Percentiles rank a stretch among this genome's conserved stretches.
phyloP scores from a whole-genome alignment of 129 eudicot genomes.

The Centella asiatica region DNA sequence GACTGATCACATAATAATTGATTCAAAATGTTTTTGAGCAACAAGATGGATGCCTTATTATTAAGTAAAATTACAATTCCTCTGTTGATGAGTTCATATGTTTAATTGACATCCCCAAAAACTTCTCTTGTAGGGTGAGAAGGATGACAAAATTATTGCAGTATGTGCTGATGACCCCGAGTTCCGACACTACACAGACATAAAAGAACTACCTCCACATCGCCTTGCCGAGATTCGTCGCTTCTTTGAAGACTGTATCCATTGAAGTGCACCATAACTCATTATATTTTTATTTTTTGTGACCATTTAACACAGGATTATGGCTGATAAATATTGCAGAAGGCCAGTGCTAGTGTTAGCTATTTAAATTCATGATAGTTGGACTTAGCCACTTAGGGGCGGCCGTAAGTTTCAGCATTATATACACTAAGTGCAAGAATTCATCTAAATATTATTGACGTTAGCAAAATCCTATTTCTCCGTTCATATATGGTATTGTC shows the following conservation, averaged over 20 bases:
- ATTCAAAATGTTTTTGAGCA: neutral
- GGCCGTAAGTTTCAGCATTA: neutral
- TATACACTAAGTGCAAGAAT: neutral
- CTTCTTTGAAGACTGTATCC: constrained; percentile 99
- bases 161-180: constrained; percentile 99
- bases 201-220: constrained; percentile 86
- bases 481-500: neutral
- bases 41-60: neutral
- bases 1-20: too few species aligned
- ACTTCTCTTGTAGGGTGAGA: constrained; percentile 58
- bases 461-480: too few species aligned
- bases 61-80: neutral
- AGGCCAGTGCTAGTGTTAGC: neutral
- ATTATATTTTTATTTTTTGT: constrained; percentile 1
- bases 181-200: constrained; percentile 74
- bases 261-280: neutral
- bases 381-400: too few species aligned
- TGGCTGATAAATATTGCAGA: neutral
- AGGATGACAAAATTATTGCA: constrained; percentile 93
- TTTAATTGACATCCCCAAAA: neutral
- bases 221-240: constrained; percentile 98
- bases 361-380: neutral
- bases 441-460: neutral
- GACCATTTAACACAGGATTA: neutral
- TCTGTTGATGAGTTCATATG: neutral